A percentile compares a stretch with the other conserved stretches of the same genome.
These are phyloP conservation scores for Xylaria palmicola DNA, from an alignment of 495 filamentous ascomycete genomes.

Conservation along the genomic window DNA sequence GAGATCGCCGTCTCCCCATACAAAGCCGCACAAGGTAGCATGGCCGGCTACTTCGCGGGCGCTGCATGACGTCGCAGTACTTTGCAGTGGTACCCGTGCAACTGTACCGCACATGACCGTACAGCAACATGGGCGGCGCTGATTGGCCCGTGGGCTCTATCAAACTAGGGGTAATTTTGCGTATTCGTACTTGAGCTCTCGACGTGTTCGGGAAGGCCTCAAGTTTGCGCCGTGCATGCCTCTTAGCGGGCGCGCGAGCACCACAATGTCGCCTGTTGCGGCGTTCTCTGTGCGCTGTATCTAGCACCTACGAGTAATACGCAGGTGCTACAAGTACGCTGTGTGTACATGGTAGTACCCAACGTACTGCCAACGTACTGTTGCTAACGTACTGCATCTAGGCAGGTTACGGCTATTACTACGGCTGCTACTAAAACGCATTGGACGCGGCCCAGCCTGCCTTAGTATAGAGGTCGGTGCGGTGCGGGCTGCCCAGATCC, in stretches of 20 bases:
- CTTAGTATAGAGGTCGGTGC: conserved; percentile 10
- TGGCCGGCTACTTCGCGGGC: no score
- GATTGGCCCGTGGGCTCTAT: conserved; percentile 4
- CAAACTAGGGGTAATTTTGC: neutral
- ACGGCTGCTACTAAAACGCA: conserved; percentile 1
- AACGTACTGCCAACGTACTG: no score
- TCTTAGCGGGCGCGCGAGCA: neutral
- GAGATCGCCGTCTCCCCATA: no score
- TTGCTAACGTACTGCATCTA: no score
- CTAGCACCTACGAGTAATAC: no score
- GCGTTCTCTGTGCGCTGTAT: no score
- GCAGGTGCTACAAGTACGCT: no score
- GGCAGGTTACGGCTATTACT: conserved; percentile 4
- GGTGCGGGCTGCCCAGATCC: conserved; percentile 15
- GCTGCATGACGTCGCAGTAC: conserved; percentile 1
- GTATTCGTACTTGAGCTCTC: conserved; percentile 15
- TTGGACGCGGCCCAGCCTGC: conserved; percentile 3
- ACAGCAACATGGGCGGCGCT: neutral
- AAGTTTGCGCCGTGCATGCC: neutral
- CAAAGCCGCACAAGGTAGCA: no score
- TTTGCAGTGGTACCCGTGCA: neutral
- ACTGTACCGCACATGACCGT: conserved; percentile 14
- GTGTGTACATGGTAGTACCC: no score
- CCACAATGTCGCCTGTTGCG: no score
- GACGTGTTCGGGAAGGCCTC: neutral